Evolutionary conservation across 768 basidiomycete genomes (phyloP).

Genomic region (Suillus variegatus): DNA sequence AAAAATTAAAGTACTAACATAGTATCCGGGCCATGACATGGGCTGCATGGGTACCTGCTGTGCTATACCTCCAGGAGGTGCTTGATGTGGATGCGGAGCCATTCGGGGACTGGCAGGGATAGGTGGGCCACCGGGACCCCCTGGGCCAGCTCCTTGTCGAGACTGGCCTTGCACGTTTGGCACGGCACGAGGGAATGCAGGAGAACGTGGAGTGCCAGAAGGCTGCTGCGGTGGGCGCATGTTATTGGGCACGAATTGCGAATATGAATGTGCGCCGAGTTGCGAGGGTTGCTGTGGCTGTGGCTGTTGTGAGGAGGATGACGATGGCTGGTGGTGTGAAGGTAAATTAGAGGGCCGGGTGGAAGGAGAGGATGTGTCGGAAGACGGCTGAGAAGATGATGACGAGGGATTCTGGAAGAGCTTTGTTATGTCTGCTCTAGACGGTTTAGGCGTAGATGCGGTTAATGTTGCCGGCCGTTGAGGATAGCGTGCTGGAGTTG

Average conservation of each 20-base stretch:
- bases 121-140: slow-evolving; percentile 54
- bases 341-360: slow-evolving; percentile 55
- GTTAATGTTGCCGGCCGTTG: slow-evolving; percentile 32
- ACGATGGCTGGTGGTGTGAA: slow-evolving; percentile 43
- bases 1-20: slow-evolving; percentile 45
- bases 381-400: slow-evolving; percentile 47
- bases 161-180: slow-evolving; percentile 51
- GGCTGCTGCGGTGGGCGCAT: slow-evolving; percentile 45
- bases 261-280: slow-evolving; percentile 45
- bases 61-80: slow-evolving; percentile 54
- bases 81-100: slow-evolving; percentile 56
- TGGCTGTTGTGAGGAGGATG: slow-evolving; percentile 29
- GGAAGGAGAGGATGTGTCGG: slow-evolving; percentile 61
- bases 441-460: slow-evolving; percentile 30
- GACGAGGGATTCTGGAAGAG: slow-evolving; percentile 42
- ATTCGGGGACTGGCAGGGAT: slow-evolving; percentile 67
- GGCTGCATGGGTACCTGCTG: slow-evolving; percentile 43
- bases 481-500: slow-evolving; percentile 29
- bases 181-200: slow-evolving; percentile 61
- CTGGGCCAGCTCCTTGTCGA: slow-evolving; percentile 49
- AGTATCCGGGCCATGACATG: slow-evolving; percentile 50
- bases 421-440: slow-evolving; percentile 42
- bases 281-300: slow-evolving; percentile 37
- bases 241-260: slow-evolving; percentile 49
- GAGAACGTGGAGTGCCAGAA: slow-evolving; percentile 63